Conservation (phyloP, 768 basidiomycete genomes). For the Psilocybe cubensis region DNA sequence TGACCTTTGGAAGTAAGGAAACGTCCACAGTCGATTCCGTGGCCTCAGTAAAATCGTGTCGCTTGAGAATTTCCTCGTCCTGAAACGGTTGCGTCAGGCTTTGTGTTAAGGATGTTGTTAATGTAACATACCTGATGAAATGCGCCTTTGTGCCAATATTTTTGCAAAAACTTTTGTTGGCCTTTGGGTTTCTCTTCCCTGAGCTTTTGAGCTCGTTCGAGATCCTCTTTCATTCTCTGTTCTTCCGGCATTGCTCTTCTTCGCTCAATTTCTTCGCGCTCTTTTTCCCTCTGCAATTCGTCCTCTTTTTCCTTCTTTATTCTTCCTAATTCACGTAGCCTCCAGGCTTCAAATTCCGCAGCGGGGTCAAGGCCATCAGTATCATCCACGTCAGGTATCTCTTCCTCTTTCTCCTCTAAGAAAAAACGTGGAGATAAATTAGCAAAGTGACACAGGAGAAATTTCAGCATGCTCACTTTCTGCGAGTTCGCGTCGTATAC, state of each 20-base stretch:
- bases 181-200: slow-evolving; percentile 91
- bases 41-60: slow-evolving; percentile 87
- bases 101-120: background rate
- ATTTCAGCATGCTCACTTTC: slow-evolving; percentile 68
- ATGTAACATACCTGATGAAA: slow-evolving; percentile 81
- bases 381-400: slow-evolving; percentile 90
- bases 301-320: slow-evolving; percentile 96
- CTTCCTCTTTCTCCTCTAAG: slow-evolving; percentile 86
- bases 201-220: slow-evolving; percentile 81
- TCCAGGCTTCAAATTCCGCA: slow-evolving; percentile 95
- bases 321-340: slow-evolving; percentile 89
- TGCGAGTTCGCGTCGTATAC: slow-evolving; percentile 86
- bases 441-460: background rate
- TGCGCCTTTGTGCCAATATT: slow-evolving; percentile 99
- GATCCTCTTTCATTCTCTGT: slow-evolving; percentile 88
- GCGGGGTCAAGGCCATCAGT: slow-evolving; percentile 90
- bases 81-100: slow-evolving; percentile 10
- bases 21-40: slow-evolving; percentile 90
- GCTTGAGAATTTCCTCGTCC: slow-evolving; percentile 87
- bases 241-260: slow-evolving; percentile 93
- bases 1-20: slow-evolving; percentile 86
- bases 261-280: slow-evolving; percentile 90
- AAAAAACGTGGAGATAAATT: background rate
- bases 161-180: slow-evolving; percentile 91
- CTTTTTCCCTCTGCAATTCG: slow-evolving; percentile 76